Evolutionary conservation across 345 rosid species (phyloP), one percentile per base, ranked within the genome.

Genomic region (Anastatica hierochuntica): DNA sequence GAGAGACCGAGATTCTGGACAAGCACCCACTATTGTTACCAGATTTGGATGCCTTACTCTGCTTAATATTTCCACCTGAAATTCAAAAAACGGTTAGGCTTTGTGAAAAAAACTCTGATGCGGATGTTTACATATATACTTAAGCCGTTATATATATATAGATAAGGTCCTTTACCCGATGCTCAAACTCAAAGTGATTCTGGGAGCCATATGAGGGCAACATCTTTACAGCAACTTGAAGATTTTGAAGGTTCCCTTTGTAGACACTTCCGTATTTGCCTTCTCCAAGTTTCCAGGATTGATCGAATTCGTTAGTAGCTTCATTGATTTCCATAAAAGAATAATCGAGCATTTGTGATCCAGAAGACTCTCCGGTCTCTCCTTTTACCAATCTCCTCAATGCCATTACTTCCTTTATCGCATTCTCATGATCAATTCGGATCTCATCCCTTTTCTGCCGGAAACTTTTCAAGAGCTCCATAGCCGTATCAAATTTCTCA

Each of bases 1-100:
- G 46, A 90, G 72, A 27, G 96, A 80, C 64, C 81, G 79, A 16
- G 88, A 80, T 66, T 86, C 96, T 7, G 82, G 73, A 70, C 98
- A 87, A 51, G 81, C 64, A 56, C 96, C 98, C 44, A 90, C 64
- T 19, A 90, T 17, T 15, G 76, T 79, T 36, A 84, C 80, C 69
- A 90, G 73, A 72, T 90, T 77, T 35, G 96, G 96, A 79, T 90
- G 98, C 69, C 96, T 77, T 66, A 86, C 79, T 60, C 84, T 76
- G 65, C 85, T 80, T 61, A 87, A 70, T 52, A 79, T 49, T 72
- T 84, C 95, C 17, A 53, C 71, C 71, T 66, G 50, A 38, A 27
- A 52, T 20, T 18, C 27, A 24, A 50, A 17, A 31, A 58, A 10
- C 34, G 50, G 30, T 46, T 55, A 54, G 36, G 54, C 20, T 2